Base-by-base conservation (phyloP, 768 basidiomycete species). In the Amanita molliuscula region DNA sequence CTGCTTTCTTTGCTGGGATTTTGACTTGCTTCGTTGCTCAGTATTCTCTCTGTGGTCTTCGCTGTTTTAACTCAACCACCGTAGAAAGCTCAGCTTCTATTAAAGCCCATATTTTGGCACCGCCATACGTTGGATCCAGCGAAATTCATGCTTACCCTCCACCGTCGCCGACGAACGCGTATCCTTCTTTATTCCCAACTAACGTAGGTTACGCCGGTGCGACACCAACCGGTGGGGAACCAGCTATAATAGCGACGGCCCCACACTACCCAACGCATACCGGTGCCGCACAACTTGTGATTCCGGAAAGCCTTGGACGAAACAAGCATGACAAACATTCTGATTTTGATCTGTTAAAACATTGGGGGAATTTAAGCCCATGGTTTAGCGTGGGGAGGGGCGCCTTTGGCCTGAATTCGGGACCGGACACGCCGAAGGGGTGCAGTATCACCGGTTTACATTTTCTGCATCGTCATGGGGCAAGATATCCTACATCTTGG, bases 321-420 rank as follows among this genome's bases (percentile, higher is more conserved):
- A 59, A 56, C 21, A 63, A 65, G 29, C 8, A 44, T 20, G 20
- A 6, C 20, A 23, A 34, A 15, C 16, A 40, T 25, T 13, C 18
- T 13, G 61, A 68, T 8, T 90, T 88, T 55, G 77, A 84, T 58
- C 58, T 91, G 38, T 79, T 90, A 65, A 77, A 72, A 61, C 75
- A 78, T 37, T 92, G 89, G 89, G 89, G 89, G 1, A 91, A 90
- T 59, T 62, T 89, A 36, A 83, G 84, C 1, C 89, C 89, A 9
- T 92, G 89, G 89, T 91, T 83, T 62, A 87, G 82, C 55, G 80
- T 88, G 16, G 70, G 71, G 15, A 70, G 67, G 37, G 75, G 71
- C 10, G 68, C 76, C 1, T 92, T 89, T 64, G 88, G 89, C 0
- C 54, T 90, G 8, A 76, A 89, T 55, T 82, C 87, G 0, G 72